Evolutionary conservation across 2,329 filamentous ascomycete species (phyloP), one percentile per base, ranked within the genome.

Genomic region (Hypoxylon sp.): DNA sequence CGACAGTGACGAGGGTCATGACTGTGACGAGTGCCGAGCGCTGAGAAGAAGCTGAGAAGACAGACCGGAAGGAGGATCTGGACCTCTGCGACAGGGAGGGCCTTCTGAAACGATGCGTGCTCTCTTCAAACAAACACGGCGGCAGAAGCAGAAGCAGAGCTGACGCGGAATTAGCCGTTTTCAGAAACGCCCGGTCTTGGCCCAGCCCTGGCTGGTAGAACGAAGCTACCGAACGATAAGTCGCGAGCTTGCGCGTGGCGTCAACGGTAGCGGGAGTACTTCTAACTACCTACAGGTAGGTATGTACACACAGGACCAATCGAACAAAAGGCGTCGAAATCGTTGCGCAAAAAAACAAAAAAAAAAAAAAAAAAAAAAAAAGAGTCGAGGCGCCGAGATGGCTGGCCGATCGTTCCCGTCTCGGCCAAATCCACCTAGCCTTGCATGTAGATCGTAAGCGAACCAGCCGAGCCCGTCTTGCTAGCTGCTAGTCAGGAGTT

Each of bases 91-190:
- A 46, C 29, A 26, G 37, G 41, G 21, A 50, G 13, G 10, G 21
- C 24, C 24, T 31, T 62, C 55, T 62, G 59, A 62, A 62, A 62
- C 59, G 48, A 37, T 45, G 43, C 47, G 35, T 49, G 47, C 47
- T 45, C 58, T 52, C 47, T 54, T 54, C 51, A 62, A 60, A 62
- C 55, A 51, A 52, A 58, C 47, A 54, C 49, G 29, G 50, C 55
- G 27, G 41, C 58, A 55, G 48, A 37, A 9, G 6, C 21, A 42
- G 21, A 24, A 42, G 38, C 38, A 8, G 37, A 42, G 20, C 17
- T 20, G 17, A 23, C 11, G 35, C 48, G 59, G 55, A 50, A 50
- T 45, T 31, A 50, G 18, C 59, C 55, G 59, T 53, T 62, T 62
- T 55, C 55, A 50, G 59, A 55, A 52, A 52, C 48, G 45, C 47